Evolutionary conservation across 2,329 filamentous ascomycete genomes (phyloP).

Genomic region (Tolypocladium cylindrosporum): DNA sequence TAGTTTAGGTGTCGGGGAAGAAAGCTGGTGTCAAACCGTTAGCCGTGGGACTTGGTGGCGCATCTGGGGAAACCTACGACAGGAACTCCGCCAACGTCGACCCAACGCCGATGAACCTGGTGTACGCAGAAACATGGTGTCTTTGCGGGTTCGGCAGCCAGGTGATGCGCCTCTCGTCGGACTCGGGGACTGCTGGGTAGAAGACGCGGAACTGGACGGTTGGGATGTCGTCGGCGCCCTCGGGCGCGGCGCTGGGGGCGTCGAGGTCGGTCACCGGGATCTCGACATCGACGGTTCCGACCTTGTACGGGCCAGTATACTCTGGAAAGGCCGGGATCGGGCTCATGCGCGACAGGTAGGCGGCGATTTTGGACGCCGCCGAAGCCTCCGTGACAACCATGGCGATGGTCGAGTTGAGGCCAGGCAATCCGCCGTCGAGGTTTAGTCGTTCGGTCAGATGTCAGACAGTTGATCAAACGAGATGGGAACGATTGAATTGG

Average conservation of each 20-base stretch:
- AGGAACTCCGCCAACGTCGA: constrained; percentile 46
- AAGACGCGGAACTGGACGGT: constrained; percentile 77
- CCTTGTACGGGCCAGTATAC: constrained; percentile 68
- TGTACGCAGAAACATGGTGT: constrained; percentile 64
- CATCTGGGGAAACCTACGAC: constrained; percentile 36
- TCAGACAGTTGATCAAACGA: background rate
- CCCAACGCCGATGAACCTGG: constrained; percentile 62
- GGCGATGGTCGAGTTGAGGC: background rate
- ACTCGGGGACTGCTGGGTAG: constrained; percentile 56
- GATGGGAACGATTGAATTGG: background rate
- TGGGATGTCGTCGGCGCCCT: constrained; percentile 46
- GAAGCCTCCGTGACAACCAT: constrained; percentile 11
- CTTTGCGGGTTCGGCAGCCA: constrained; percentile 75
- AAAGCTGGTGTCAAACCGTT: constrained; percentile 31
- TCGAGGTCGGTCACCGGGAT: constrained; percentile 55
- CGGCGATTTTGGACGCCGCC: constrained; percentile 27
- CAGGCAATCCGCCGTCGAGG: background rate
- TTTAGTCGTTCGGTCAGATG: background rate
- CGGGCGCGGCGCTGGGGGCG: constrained; percentile 42
- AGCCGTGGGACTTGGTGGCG: background rate
- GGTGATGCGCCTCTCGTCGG: constrained; percentile 48
- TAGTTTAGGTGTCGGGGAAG: constrained; percentile 64
- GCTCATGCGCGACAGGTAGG: constrained; percentile 46
- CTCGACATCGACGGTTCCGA: constrained; percentile 74
- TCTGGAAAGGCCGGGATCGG: constrained; percentile 63